phyloP scores from a whole-genome alignment of 331 rosid genomes.

The Quercus tomentella region DNA sequence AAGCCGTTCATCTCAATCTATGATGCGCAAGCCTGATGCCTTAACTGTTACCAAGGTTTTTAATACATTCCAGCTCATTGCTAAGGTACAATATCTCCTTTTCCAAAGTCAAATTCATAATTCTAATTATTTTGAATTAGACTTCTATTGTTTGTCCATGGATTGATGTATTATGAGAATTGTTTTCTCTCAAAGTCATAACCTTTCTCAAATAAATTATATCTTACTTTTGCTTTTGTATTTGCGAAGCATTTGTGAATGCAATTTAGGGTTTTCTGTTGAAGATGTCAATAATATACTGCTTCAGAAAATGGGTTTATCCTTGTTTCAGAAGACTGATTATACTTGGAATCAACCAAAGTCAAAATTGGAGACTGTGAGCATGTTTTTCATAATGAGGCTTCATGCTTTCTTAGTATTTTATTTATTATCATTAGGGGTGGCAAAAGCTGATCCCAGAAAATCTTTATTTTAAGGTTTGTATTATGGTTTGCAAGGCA shows the following conservation, averaged over 20 bases:
- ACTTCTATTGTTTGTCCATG: neutral
- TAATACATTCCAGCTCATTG: slow-evolving; percentile 63
- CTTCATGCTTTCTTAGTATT: neutral
- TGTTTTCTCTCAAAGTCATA: neutral
- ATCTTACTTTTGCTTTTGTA: neutral
- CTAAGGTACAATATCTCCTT: slow-evolving; percentile 50
- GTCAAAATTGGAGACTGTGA: neutral
- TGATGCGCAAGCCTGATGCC: slow-evolving; percentile 82
- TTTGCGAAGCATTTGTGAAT: neutral
- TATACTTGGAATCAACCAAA: neutral
- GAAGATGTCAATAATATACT: neutral
- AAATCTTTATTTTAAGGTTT: neutral
- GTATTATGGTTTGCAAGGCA: neutral
- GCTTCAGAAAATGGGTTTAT: neutral
- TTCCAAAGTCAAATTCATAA: neutral
- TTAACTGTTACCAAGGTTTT: slow-evolving; percentile 79
- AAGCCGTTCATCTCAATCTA: slow-evolving; percentile 76
- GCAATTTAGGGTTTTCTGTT: neutral
- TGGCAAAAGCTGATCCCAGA: neutral
- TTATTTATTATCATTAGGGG: neutral
- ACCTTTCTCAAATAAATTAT: neutral
- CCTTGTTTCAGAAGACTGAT: neutral
- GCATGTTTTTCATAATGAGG: neutral
- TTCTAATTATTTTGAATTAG: neutral
- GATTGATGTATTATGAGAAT: neutral